Percentiles rank a stretch among this genome's conserved stretches.
These are phyloP conservation scores for Kuraishia capsulata DNA, from an alignment of 805 yeast genomes.

Conservation along the genomic window DNA sequence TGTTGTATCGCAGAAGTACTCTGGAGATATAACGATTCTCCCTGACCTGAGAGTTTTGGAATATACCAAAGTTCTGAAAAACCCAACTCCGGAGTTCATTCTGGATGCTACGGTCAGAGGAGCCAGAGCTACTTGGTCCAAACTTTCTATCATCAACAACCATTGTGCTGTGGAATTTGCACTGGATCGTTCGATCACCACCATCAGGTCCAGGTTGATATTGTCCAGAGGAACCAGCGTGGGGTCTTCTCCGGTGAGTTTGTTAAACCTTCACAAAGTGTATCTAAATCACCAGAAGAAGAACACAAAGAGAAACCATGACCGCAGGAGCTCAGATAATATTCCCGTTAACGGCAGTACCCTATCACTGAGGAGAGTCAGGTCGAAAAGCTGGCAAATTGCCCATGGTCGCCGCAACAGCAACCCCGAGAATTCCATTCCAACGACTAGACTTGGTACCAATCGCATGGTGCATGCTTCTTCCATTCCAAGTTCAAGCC, in stretches of 20 bases:
- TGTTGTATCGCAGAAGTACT: conserved; percentile 75
- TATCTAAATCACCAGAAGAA: not conserved
- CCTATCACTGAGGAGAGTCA: not conserved
- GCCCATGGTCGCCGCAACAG: not conserved
- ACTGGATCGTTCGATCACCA: conserved; percentile 69
- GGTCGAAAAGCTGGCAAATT: not conserved
- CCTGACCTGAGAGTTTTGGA: conserved; percentile 64
- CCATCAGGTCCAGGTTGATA: conserved; percentile 52
- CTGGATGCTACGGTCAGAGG: conserved; percentile 69
- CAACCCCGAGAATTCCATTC: not conserved
- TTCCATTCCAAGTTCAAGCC: not conserved
- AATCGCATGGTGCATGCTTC: not conserved
- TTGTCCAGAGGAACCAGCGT: conserved; percentile 9
- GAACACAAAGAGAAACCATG: not conserved
- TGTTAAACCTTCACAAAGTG: not conserved
- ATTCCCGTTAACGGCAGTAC: not conserved
- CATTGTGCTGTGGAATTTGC: conserved; percentile 89
- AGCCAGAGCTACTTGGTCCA: conserved; percentile 92
- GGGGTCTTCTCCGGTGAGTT: not conserved
- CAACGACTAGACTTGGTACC: not conserved
- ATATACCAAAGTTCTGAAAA: conserved; percentile 53
- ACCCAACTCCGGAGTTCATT: conserved; percentile 76
- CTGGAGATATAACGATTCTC: conserved; percentile 89
- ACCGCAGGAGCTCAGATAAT: not conserved
- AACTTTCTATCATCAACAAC: conserved; percentile 72